phyloP scores from a whole-genome alignment of 2,329 filamentous ascomycete genomes.

The Dothideomycetidae sp. region DNA sequence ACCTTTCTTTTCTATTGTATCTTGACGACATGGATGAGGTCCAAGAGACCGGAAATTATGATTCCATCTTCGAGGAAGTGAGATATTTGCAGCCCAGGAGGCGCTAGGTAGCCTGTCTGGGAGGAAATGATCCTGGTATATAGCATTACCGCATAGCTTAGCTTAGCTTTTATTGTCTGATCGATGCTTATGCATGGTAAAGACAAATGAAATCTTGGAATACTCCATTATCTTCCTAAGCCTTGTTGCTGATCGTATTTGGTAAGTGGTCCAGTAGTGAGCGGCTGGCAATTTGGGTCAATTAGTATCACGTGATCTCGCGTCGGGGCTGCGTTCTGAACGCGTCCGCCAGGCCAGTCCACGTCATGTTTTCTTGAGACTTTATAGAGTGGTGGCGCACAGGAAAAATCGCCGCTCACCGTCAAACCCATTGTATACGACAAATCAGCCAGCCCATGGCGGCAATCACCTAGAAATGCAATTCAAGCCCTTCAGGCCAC shows the following conservation, averaged over 20 bases:
- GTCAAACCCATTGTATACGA: too few species aligned
- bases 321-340: slow-evolving; percentile 1
- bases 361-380: too few species aligned
- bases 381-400: too few species aligned
- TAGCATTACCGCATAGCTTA: neutral
- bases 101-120: too few species aligned
- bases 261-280: too few species aligned
- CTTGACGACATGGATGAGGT: neutral
- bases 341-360: neutral
- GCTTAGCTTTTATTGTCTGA: neutral
- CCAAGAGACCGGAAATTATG: too few species aligned
- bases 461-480: neutral
- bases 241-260: too few species aligned
- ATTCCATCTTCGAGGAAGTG: too few species aligned
- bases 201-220: too few species aligned
- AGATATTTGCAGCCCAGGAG: too few species aligned
- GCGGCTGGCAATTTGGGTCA: too few species aligned
- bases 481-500: slow-evolving; percentile 8
- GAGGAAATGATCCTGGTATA: neutral
- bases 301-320: slow-evolving; percentile 1
- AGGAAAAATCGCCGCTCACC: slow-evolving; percentile 9
- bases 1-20: neutral
- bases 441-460: neutral
- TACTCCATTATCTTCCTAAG: too few species aligned
- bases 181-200: neutral